Conservation (phyloP, 352 stramenopile species). For the Phytophthora multivora region DNA sequence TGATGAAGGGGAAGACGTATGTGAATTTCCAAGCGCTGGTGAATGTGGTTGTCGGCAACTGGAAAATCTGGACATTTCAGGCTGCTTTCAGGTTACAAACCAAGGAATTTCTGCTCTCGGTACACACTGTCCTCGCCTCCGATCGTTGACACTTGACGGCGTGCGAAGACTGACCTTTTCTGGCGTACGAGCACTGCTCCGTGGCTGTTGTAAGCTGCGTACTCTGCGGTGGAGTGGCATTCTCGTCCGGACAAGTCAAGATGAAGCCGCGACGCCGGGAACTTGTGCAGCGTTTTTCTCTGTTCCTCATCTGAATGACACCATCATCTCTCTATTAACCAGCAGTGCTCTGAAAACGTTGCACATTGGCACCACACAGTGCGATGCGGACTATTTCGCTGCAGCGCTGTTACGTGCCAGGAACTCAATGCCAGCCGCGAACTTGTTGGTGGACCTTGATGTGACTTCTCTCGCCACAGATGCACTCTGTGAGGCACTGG, state of each 20-base stretch:
- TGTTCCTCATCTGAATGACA: conserved; percentile 48
- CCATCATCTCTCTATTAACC: conserved; percentile 33
- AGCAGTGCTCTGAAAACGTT: conserved; percentile 43
- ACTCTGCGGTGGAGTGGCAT: conserved; percentile 60
- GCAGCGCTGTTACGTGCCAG: conserved; percentile 15
- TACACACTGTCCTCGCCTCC: conserved; percentile 40
- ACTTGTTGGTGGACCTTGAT: conserved; percentile 53
- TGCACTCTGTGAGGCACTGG: conserved; percentile 54
- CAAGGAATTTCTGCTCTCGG: conserved; percentile 45
- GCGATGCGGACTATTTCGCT: conserved; percentile 54
- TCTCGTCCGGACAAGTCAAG: conserved; percentile 53
- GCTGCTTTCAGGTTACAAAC: conserved; percentile 72
- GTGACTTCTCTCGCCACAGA: conserved; percentile 68
- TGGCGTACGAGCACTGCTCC: conserved; percentile 36
- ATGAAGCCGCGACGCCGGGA: conserved; percentile 1
- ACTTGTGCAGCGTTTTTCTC: conserved; percentile 67
- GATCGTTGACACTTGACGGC: conserved; percentile 60
- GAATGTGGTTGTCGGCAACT: conserved; percentile 49
- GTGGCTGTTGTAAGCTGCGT: conserved; percentile 43
- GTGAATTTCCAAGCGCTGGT: conserved; percentile 12
- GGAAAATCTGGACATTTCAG: conserved; percentile 58
- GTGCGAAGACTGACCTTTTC: conserved; percentile 48
- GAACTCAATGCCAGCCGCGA: conserved; percentile 6
- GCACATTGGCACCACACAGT: conserved; percentile 61
- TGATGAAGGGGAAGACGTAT: conserved; percentile 2